phyloP scores from a whole-genome alignment of 2,329 filamentous ascomycete genomes.

The Talaromyces amestolkiae region DNA sequence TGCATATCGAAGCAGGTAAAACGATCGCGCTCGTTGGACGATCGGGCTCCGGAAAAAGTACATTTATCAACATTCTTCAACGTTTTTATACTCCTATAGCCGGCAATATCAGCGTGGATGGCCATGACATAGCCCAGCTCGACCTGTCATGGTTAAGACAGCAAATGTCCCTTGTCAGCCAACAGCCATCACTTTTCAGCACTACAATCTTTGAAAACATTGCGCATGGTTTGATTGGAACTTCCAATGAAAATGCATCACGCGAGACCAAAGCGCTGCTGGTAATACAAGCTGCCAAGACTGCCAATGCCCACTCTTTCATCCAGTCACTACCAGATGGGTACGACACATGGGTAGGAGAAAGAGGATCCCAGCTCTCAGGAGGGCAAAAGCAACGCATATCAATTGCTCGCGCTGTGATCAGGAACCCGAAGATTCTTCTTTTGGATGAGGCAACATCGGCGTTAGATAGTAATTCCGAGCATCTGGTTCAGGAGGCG shows the following conservation, averaged over 20 bases:
- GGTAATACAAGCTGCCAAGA: constrained; percentile 23
- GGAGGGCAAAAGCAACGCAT: constrained; percentile 94
- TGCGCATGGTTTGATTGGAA: constrained; percentile 58
- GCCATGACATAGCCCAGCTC: constrained; percentile 67
- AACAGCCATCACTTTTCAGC: constrained; percentile 81
- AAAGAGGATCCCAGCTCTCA: constrained; percentile 76
- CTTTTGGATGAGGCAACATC: constrained; percentile 89
- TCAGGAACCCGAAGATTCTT: constrained; percentile 77
- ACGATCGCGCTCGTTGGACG: constrained; percentile 66
- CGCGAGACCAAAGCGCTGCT: constrained; percentile 49
- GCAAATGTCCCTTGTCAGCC: constrained; percentile 79
- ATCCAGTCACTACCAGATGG: constrained; percentile 70
- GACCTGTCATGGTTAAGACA: constrained; percentile 80
- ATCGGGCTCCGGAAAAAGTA: constrained; percentile 51
- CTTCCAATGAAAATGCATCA: constrained; percentile 60
- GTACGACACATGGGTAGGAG: constrained; percentile 80
- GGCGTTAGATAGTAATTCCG: constrained; percentile 61
- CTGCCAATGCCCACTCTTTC: constrained; percentile 70
- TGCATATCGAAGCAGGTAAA: constrained; percentile 54
- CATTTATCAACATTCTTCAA: constrained; percentile 28
- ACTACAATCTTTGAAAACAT: constrained; percentile 84
- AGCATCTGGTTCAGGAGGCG: background rate
- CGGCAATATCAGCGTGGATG: constrained; percentile 71
- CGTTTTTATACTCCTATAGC: constrained; percentile 75
- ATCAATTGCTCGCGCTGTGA: constrained; percentile 76